A percentile compares a stretch with the other conserved stretches of the same genome.
Evolutionary conservation across 1,284 basidiomycete genomes (phyloP).

Genomic region (Spongiforma sp.): DNA sequence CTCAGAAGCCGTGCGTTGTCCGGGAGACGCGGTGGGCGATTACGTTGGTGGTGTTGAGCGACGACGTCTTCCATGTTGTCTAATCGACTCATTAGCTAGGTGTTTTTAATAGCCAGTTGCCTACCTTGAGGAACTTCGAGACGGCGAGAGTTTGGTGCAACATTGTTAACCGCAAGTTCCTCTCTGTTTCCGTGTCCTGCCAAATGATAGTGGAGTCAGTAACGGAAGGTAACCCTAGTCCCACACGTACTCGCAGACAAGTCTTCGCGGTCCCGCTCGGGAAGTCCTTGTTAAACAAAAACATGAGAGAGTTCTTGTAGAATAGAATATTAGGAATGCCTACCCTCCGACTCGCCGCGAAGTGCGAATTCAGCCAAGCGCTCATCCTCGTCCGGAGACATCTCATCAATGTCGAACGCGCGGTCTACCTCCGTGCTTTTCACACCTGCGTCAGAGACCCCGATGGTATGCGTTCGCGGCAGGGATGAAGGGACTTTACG

Average conservation of each 20-base stretch:
- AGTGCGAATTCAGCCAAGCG: neutral
- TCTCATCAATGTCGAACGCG: neutral
- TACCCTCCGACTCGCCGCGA: no score
- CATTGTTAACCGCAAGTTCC: neutral
- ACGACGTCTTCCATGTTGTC: neutral
- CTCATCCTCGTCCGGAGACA: neutral
- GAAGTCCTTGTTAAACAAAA: no score
- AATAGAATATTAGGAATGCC: no score
- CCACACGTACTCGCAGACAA: no score
- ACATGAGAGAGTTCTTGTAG: no score
- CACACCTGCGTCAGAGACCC: neutral
- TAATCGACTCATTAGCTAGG: neutral
- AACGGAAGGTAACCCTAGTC: no score
- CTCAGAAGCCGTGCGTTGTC: neutral
- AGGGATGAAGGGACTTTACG: neutral
- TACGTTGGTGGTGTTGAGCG: neutral
- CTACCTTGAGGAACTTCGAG: neutral
- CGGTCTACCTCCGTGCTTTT: neutral
- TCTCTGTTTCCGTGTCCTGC: neutral
- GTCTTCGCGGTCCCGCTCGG: no score
- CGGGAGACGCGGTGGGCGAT: neutral
- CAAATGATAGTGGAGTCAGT: neutral
- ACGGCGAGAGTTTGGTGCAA: neutral
- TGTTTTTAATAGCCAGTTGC: neutral
- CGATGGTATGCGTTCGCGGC: neutral